Base-by-base conservation (phyloP, 257 asterid genomes). In the Handroanthus guayacan region DNA sequence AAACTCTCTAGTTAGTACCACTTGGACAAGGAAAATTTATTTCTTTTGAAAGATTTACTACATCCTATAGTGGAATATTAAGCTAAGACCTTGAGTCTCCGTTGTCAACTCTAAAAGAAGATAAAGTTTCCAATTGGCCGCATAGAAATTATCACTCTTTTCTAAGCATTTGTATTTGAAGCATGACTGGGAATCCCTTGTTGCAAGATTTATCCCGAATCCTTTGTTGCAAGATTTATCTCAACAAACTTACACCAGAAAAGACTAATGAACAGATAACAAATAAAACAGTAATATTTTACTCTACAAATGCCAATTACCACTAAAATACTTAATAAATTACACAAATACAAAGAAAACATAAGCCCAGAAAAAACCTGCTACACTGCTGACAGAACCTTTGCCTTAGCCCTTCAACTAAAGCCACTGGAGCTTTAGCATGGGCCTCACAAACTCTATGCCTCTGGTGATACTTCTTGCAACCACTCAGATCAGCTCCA, bases 361-460 rank as follows among this genome's bases (percentile, higher is more conserved):
- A 74, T 6, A 34, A 58, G 39, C 20, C 72, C n/a, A 68, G 44
- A 54, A 55, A 11, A 63, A 63, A 87, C 91, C 92, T 89, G 89
- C 95, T 89, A 75, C 92, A 89, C 83, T 89, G 92, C 78, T 89
- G 95, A 60, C 95, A 89, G 80, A 89, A 89, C 77, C 95, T 78
- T 58, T 87, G 95, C 58, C 77, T 72, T 0, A 72, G 14, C 20
- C 92, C 95, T 8, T 75, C 87, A 64, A 86, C 71, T 4, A 83
- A n/a, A 34, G 79, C 92, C 16, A 77, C 84, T 7, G 86, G 78
- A 31, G 88, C 91, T 69, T 89, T 89, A 10, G 92, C 84, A 71
- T 89, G 95, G n/a, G 76, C 38, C 69, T 84, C 89, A 72, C 95
- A 89, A 11, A 89, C 91, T 78, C 84, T 87, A 73, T 89, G 95